Percentiles rank a stretch among this genome's conserved stretches.
Evolutionary conservation across 2,329 filamentous ascomycete genomes (phyloP).

Genomic region (Monosporascus sp.): DNA sequence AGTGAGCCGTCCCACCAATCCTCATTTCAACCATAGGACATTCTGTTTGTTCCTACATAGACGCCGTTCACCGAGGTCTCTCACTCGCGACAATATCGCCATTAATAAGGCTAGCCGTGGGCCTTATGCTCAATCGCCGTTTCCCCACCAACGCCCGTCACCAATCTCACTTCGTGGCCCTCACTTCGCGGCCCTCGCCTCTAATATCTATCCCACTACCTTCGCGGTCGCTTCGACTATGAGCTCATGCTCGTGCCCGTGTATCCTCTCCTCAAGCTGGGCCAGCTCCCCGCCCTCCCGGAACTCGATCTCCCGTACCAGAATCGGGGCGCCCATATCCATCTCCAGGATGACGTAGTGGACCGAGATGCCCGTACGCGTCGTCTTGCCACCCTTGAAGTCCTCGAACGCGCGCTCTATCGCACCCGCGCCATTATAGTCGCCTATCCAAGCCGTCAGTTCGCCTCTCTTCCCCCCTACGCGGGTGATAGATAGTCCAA

Average conservation of each 20-base stretch:
- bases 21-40: too few species aligned
- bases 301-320: constrained; percentile 63
- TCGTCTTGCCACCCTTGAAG: constrained; percentile 51
- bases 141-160: too few species aligned
- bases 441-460: constrained; percentile 58
- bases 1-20: too few species aligned
- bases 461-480: constrained; percentile 40
- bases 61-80: too few species aligned
- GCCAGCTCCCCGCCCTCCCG: constrained; percentile 59
- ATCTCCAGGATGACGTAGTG: constrained; percentile 80
- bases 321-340: constrained; percentile 70
- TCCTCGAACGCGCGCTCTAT: constrained; percentile 64
- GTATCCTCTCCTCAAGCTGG: constrained; percentile 66
- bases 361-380: constrained; percentile 79
- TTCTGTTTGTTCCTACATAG: too few species aligned
- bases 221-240: constrained; percentile 66
- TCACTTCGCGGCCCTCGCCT: not conserved
- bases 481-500: not conserved
- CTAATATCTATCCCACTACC: not conserved
- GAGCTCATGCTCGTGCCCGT: constrained; percentile 68
- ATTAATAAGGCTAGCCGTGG: too few species aligned
- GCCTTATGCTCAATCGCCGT: too few species aligned
- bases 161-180: not conserved
- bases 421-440: constrained; percentile 64
- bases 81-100: too few species aligned